Percentiles rank a stretch among this genome's conserved stretches.
Conservation (phyloP, 306 rosid genomes). For the Parietaria judaica region DNA sequence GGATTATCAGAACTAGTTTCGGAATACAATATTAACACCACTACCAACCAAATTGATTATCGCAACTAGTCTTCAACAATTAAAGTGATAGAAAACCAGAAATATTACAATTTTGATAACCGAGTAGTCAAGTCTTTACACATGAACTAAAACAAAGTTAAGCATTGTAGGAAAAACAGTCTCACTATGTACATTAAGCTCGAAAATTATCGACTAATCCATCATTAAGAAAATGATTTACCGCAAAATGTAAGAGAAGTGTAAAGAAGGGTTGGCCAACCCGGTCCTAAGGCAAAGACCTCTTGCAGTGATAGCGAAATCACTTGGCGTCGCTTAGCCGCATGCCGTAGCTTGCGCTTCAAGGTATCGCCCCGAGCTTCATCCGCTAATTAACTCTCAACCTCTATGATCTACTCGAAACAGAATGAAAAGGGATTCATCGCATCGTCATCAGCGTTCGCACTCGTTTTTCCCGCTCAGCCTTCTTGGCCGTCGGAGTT, state of each 20-base stretch:
- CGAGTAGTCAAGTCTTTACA: conserved; percentile 1
- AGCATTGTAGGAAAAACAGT: conserved; percentile 7
- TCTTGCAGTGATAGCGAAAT: conserved; percentile 11
- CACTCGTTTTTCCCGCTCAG: conserved; percentile 58
- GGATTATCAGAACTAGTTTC: too few relatives aligned
- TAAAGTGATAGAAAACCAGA: too few relatives aligned
- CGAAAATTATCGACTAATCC: conserved; percentile 12
- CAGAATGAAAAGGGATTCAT: conserved; percentile 22
- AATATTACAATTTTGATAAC: too few relatives aligned
- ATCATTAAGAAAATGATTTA: conserved; percentile 30
- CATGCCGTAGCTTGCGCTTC: neutral
- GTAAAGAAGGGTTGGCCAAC: conserved; percentile 3
- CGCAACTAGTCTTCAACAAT: too few relatives aligned
- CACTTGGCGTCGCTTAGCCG: neutral
- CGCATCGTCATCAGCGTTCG: conserved; percentile 84
- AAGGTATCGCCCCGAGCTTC: neutral
- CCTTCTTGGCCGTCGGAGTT: conserved; percentile 65
- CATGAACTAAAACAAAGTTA: neutral
- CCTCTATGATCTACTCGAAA: neutral
- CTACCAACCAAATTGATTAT: too few relatives aligned
- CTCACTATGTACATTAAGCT: conserved; percentile 27
- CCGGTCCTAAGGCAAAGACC: conserved; percentile 19
- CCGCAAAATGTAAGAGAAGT: conserved; percentile 21
- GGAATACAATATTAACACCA: too few relatives aligned
- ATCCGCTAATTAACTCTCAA: neutral